Evolutionary conservation across 768 basidiomycete genomes (phyloP), one percentile per base, ranked within the genome.

Genomic region (Naganishia kalamii): DNA sequence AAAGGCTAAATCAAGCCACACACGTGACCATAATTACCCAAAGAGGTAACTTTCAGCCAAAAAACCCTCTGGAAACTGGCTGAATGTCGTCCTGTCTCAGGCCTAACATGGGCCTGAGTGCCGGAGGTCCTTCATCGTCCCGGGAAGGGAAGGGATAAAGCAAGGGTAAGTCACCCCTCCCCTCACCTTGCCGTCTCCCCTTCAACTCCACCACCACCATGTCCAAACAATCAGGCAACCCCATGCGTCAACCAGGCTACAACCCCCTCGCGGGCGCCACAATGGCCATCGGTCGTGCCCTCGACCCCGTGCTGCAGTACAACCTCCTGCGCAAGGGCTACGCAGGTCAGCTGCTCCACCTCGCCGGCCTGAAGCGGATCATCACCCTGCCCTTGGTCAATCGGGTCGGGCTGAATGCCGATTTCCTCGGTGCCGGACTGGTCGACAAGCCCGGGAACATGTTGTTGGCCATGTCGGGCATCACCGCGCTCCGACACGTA

Each of bases 401-500:
- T 25, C 50, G 50, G 19, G 60, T 62, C 17, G 62, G 62, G 17
- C 10, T 64, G 32, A 46, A 61, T 13, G 51, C 49, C 29, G 63
- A 62, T 19, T 70, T 68, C 35, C 57, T 41, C 25, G 59, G 68
- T 29, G 61, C 64, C 21, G 67, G 67, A 17, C 35, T 68, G 59
- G 60, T 68, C 23, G 70, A 71, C 59, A 67, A 60, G 29, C 64
- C 70, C 19, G 67, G 62, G 30, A 60, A 63, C 50, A 60, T 71
- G 61, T 60, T 68, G 47, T 40, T 71, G 19, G 60, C 60, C 21
- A 69, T 70, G 67, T 68, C 61, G 23, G 65, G 63, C 17, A 35
- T 71, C 32, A 66, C 67, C 32, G 61, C 60, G 21, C 49, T 70
- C 32, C 51, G 68, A 30, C 70, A 70, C 41, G 70, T 71, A 63